These are phyloP conservation scores for Phialemonium atrogriseum DNA, from an alignment of 2,329 filamentous ascomycete genomes.

Conservation along the genomic window DNA sequence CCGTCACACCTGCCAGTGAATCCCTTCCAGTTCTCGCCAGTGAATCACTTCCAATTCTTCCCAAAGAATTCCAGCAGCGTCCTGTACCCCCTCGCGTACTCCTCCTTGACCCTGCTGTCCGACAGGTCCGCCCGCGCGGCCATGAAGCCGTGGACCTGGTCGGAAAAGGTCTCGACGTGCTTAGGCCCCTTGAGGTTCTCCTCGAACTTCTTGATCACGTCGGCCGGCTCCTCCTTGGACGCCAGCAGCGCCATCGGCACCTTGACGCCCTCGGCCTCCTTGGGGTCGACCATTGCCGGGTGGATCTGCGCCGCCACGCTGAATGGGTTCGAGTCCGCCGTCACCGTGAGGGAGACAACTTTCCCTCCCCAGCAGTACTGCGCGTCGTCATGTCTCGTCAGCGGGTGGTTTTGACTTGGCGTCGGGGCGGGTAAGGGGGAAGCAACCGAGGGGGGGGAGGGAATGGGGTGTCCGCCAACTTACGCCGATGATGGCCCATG, in stretches of 20 bases:
- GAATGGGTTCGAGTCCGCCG: constrained; percentile 47
- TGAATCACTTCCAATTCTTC: constrained; percentile 35
- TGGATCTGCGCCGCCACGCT: constrained; percentile 42
- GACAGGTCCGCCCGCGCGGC: constrained; percentile 54
- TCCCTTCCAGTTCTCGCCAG: no score
- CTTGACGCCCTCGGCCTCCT: constrained; percentile 51
- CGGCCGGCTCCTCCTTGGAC: constrained; percentile 53
- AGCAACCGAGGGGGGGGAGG: neutral
- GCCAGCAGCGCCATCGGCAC: constrained; percentile 57
- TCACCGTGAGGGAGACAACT: constrained; percentile 44
- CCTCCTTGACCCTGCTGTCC: constrained; percentile 47
- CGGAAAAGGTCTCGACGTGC: constrained; percentile 56
- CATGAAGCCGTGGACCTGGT: constrained; percentile 70
- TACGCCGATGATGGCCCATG: constrained; percentile 54
- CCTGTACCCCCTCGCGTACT: constrained; percentile 55
- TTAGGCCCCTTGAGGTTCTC: constrained; percentile 44
- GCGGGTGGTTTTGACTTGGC: neutral
- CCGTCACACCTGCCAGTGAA: no score
- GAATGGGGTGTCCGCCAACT: constrained; percentile 20
- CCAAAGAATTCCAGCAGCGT: constrained; percentile 49
- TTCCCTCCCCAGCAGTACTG: constrained; percentile 65
- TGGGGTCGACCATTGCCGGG: constrained; percentile 56
- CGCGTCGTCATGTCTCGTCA: no score
- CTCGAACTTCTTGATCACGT: constrained; percentile 48
- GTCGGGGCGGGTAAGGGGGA: no score